A percentile compares a stretch with the other conserved stretches of the same genome.
These are phyloP conservation scores for Colletotrichum phormii DNA, from an alignment of 2,329 filamentous ascomycete genomes.

Conservation along the genomic window DNA sequence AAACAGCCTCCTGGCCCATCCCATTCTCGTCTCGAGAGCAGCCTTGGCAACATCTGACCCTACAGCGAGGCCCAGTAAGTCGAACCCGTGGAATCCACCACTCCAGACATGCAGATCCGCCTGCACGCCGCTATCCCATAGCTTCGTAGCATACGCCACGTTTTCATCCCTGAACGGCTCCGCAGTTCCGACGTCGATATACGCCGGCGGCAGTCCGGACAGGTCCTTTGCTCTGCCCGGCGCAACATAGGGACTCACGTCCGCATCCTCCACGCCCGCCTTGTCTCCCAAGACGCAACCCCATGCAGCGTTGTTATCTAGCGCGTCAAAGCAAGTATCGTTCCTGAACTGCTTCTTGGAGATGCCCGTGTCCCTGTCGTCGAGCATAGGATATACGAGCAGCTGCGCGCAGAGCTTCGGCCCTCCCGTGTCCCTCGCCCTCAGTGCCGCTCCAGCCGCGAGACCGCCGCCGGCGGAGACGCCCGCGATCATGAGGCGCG, in stretches of 20 bases:
- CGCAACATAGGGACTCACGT: slow-evolving; percentile 49
- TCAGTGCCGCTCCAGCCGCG: slow-evolving; percentile 50
- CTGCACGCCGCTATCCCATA: slow-evolving; percentile 54
- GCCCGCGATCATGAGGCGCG: slow-evolving; percentile 53
- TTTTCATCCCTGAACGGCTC: slow-evolving; percentile 52
- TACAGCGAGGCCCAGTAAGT: slow-evolving; percentile 38
- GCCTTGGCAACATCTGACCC: slow-evolving; percentile 20
- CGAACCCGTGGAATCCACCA: slow-evolving; percentile 54
- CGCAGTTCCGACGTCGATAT: slow-evolving; percentile 54
- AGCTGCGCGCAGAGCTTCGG: slow-evolving; percentile 51
- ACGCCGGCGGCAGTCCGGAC: slow-evolving; percentile 54
- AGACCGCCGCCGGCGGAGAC: slow-evolving; percentile 57
- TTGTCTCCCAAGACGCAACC: slow-evolving; percentile 51
- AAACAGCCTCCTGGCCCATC: slow-evolving; percentile 23
- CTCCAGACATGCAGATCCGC: slow-evolving; percentile 57
- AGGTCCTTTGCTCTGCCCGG: slow-evolving; percentile 49
- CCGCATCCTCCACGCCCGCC: slow-evolving; percentile 41
- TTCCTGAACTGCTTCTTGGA: slow-evolving; percentile 45
- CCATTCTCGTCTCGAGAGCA: slow-evolving; percentile 30
- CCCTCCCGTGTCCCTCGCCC: slow-evolving; percentile 49
- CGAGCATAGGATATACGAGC: slow-evolving; percentile 60
- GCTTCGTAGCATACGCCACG: slow-evolving; percentile 43
- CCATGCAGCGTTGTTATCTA: slow-evolving; percentile 56
- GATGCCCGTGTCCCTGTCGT: slow-evolving; percentile 50
- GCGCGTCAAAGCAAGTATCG: slow-evolving; percentile 41